Base-by-base conservation (phyloP, 164 flowering plant species). In the Aristolochia californica region DNA sequence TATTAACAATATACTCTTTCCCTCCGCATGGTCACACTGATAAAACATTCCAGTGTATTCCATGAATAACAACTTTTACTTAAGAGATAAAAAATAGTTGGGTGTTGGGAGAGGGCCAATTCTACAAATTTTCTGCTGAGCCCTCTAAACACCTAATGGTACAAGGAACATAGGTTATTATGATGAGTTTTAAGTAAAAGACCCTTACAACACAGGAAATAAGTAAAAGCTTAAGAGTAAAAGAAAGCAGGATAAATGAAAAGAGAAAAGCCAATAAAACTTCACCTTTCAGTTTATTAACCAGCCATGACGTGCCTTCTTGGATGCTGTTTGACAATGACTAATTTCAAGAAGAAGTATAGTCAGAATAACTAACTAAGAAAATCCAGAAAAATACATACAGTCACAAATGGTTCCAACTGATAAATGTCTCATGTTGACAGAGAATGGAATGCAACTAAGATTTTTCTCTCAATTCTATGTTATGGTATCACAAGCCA, bases 261-360 rank as follows among this genome's bases (percentile, higher is more conserved):
- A 45, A 56, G 16, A 49, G 27, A 27, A 55, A 15, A 40, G 21
- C 20, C 30, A 56, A 28, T 25, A 38, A 45, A 38, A 20, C 40
- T 63, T 43, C 57, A 82, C 94, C 94, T 83, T 86, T 86, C 58
- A 86, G 23, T 66, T 86, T 86, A 68, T 79, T 86, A 47, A 83
- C 89, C 72, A 85, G 54, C 93, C 89, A 85, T 64, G 78, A 81
- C 45, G 88, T 27, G 65, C 93, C 87, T 47, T 81, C 85, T 78
- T 79, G 82, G 27, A 86, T 78, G 59, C 79, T 82, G 68, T 56
- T 74, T 43, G 83, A 74, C 71, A 83, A 34, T 48, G 89, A 80
- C 94, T 86, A 45, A 47, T 49, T 0, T 25, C 34, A 25, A 34
- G 2, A 63, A 16, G 40, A 45, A 14, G 56, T 52, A 45, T n/a